These are phyloP conservation scores for Citropsis articulata DNA, from an alignment of 345 rosid genomes.

Conservation along the genomic window DNA sequence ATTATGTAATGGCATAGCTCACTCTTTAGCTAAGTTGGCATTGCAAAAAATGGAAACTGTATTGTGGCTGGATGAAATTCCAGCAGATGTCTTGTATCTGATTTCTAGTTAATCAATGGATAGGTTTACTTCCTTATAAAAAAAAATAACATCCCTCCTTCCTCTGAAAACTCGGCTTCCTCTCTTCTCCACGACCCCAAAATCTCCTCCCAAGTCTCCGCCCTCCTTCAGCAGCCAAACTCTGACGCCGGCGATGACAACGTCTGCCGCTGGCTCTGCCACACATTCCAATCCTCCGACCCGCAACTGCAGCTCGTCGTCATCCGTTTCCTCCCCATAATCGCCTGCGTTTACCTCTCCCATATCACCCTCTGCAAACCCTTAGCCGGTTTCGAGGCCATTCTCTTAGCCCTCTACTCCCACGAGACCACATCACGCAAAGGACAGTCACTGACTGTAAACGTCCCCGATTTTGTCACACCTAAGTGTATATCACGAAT, in stretches of 20 bases:
- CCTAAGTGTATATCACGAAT: conserved; percentile 74
- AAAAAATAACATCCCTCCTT: conserved; percentile 38
- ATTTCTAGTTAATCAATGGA: too few species aligned
- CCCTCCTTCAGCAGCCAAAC: conserved; percentile 60
- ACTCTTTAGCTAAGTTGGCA: too few species aligned
- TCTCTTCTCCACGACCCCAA: conserved; percentile 55
- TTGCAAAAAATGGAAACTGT: too few species aligned
- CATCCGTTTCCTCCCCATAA: conserved; percentile 62
- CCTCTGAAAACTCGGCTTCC: conserved; percentile 27
- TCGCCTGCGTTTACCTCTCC: conserved; percentile 76
- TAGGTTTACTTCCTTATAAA: too few species aligned
- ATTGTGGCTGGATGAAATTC: too few species aligned
- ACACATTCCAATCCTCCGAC: conserved; percentile 67
- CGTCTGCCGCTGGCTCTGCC: conserved; percentile 91
- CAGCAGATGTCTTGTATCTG: too few species aligned
- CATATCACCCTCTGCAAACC: conserved; percentile 60
- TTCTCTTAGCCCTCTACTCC: conserved; percentile 71
- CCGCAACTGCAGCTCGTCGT: conserved; percentile 68
- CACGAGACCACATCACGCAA: conserved; percentile 61
- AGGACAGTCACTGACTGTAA: conserved; percentile 58
- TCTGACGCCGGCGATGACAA: conserved; percentile 79
- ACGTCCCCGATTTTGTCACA: conserved; percentile 67
- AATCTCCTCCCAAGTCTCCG: conserved; percentile 56
- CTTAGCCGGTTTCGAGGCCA: conserved; percentile 83
- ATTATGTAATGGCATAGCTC: too few species aligned